phyloP scores from a whole-genome alignment of 208 protist genomes.

The Herpetomonas samuelpessoai region DNA sequence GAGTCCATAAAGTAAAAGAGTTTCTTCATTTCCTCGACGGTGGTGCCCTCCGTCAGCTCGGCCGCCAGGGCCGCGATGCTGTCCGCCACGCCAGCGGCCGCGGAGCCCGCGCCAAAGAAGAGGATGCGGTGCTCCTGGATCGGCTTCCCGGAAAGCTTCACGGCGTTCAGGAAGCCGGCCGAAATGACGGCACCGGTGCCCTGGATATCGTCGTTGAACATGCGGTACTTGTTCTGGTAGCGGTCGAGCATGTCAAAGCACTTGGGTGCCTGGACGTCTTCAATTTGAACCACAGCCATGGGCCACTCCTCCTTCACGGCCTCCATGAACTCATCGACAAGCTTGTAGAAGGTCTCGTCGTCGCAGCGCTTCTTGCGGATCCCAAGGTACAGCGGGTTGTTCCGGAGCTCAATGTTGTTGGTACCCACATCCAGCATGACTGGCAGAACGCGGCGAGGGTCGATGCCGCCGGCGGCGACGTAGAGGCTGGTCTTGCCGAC shows the following conservation, averaged over 20 bases:
- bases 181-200: constrained; percentile 95
- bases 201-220: constrained; percentile 99
- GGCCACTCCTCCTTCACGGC: constrained; percentile 83
- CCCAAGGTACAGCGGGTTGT: constrained; percentile 86
- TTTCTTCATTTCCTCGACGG: constrained; percentile 58
- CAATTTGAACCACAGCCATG: constrained; percentile 90
- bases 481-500: constrained; percentile 95
- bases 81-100: constrained; percentile 88
- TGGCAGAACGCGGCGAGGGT: constrained; percentile 84
- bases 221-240: constrained; percentile 90
- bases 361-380: constrained; percentile 54
- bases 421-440: constrained; percentile 91
- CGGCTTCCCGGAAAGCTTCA: constrained; percentile 47
- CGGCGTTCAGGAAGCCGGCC: constrained; percentile 90
- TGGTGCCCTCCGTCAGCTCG: constrained; percentile 17
- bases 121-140: constrained; percentile 70
- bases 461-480: constrained; percentile 85
- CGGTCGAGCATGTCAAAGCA: constrained; percentile 93
- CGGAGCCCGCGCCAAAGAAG: constrained; percentile 89
- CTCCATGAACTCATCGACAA: constrained; percentile 94
- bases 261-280: constrained; percentile 96
- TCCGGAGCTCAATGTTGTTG: constrained; percentile 81
- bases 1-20: constrained; percentile 83
- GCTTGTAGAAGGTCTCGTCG: constrained; percentile 79
- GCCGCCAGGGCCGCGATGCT: constrained; percentile 59